Evolutionary conservation across 1,284 basidiomycete genomes (phyloP).

Genomic region (Bondarzewia mesenterica): DNA sequence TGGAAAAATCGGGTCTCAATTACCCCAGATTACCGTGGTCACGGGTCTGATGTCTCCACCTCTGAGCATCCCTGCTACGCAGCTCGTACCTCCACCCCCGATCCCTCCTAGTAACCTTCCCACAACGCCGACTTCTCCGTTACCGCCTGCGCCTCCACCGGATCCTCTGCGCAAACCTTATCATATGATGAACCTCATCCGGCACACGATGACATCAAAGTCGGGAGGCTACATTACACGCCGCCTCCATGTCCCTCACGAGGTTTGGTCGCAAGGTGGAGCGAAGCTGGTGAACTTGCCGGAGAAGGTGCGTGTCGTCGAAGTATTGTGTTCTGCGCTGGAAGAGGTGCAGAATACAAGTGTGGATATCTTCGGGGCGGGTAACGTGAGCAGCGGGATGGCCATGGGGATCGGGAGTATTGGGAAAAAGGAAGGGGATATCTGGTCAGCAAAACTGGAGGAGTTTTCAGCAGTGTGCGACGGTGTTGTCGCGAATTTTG

Average conservation of each 20-base stretch:
- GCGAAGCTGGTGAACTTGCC: slow-evolving; percentile 75
- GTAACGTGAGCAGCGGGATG: slow-evolving; percentile 67
- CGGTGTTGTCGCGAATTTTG: slow-evolving; percentile 74
- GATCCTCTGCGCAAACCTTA: slow-evolving; percentile 83
- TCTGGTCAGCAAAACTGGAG: slow-evolving; percentile 63
- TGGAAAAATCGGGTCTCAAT: slow-evolving; percentile 38
- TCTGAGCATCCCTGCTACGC: slow-evolving; percentile 19
- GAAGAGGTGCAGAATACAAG: slow-evolving; percentile 65
- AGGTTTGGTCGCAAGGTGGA: slow-evolving; percentile 86
- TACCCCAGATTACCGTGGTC: slow-evolving; percentile 41
- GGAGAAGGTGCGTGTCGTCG: slow-evolving; percentile 82
- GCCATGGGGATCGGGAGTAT: slow-evolving; percentile 63
- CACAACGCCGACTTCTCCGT: slow-evolving; percentile 65
- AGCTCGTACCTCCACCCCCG: slow-evolving; percentile 44
- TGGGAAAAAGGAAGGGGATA: slow-evolving; percentile 62
- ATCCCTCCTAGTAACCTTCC: slow-evolving; percentile 49
- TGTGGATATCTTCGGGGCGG: slow-evolving; percentile 66
- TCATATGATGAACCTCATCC: slow-evolving; percentile 79
- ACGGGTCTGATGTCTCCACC: slow-evolving; percentile 40
- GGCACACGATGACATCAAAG: slow-evolving; percentile 72
- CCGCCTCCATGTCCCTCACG: slow-evolving; percentile 80
- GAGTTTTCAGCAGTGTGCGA: slow-evolving; percentile 77
- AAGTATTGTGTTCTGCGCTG: slow-evolving; percentile 67
- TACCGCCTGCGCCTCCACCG: slow-evolving; percentile 59
- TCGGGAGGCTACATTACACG: slow-evolving; percentile 86